Evolutionary conservation across 2,329 filamentous ascomycete genomes (phyloP), one percentile per base, ranked within the genome.

Genomic region (Claviceps paspali): DNA sequence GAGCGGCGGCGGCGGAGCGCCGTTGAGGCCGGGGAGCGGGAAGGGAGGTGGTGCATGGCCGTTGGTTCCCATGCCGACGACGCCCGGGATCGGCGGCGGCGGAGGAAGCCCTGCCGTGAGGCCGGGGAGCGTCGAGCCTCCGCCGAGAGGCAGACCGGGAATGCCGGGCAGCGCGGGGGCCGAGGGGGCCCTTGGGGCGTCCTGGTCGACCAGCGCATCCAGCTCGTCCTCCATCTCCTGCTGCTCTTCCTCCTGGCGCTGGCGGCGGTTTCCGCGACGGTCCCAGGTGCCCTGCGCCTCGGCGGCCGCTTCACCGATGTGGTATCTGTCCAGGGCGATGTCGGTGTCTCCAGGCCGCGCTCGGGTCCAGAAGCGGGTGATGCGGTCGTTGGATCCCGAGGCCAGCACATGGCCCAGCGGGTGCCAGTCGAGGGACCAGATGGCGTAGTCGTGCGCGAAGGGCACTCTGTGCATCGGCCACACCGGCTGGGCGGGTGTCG

Each of bases 361-460:
- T 29, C 91, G 79, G 3, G 87, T 86, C 91, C 91, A 98, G 64
- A 98, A 98, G 33, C 91, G 79, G 2, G 91, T 96, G 43, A 94
- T 87, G 29, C 91, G 80, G 56, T 98, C 91, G 56, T 98, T 96
- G 9, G 87, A 94, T 10, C 91, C 91, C 2, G 88, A 93, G 1
- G 87, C 87, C 6, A 98, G 72, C 44, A 98, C 88, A 53, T 98
- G 91, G 21, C 91, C 91, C 0, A 96, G 69, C 1, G 91, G 91
- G 54, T 98, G 91, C 87, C 91, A 98, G 62, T 95, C 87, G 35
- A 98, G 71, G 14, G 87, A 93, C 91, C 91, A 98, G 45, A 98
- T 91, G 14, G 86, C 85, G 54, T 87, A 92, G 48, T 93, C 83
- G 56, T 98, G 91, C 0, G 91, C 91, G 52, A 79, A 88, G 6